These are phyloP conservation scores for Encephalitozoon intestinalis DNA, from an alignment of 371 early-diverging fungal genomes.

Conservation along the genomic window DNA sequence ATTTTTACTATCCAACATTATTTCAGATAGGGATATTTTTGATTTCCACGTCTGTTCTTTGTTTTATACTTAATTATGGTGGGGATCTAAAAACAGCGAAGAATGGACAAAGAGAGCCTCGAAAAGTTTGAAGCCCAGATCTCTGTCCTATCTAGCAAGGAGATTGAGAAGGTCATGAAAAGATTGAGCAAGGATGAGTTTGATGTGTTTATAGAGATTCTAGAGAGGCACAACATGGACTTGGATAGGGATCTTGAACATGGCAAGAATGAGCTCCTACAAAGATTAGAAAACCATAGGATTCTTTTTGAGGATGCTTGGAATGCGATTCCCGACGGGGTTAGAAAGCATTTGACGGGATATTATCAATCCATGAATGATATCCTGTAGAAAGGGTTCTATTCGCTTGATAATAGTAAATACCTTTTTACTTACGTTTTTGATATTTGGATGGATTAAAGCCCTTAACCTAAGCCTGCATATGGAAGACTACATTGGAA, in stretches of 20 bases:
- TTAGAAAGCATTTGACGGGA: neutral
- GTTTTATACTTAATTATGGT: neutral
- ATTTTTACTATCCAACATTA: slow-evolving; percentile 60
- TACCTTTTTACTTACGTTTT: neutral
- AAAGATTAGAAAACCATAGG: neutral
- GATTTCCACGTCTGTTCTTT: neutral
- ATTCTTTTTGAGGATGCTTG: neutral
- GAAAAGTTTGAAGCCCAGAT: slow-evolving; percentile 1
- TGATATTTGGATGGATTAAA: neutral
- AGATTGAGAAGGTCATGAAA: neutral
- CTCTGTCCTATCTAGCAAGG: neutral
- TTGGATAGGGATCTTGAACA: neutral
- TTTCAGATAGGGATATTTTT: slow-evolving; percentile 40
- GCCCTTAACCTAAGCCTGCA: neutral
- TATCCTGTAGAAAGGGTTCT: neutral
- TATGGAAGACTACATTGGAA: slow-evolving; percentile 5
- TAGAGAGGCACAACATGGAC: slow-evolving; percentile 16
- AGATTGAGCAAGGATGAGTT: slow-evolving; percentile 1
- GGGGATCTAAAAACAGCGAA: neutral
- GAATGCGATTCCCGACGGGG: neutral
- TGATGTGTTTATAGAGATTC: neutral
- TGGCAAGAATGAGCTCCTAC: neutral
- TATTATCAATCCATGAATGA: neutral
- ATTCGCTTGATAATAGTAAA: neutral
- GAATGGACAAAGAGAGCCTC: neutral